These are phyloP conservation scores for Salvia miltiorrhiza DNA, from an alignment of 257 asterid species.

Conservation along the genomic window DNA sequence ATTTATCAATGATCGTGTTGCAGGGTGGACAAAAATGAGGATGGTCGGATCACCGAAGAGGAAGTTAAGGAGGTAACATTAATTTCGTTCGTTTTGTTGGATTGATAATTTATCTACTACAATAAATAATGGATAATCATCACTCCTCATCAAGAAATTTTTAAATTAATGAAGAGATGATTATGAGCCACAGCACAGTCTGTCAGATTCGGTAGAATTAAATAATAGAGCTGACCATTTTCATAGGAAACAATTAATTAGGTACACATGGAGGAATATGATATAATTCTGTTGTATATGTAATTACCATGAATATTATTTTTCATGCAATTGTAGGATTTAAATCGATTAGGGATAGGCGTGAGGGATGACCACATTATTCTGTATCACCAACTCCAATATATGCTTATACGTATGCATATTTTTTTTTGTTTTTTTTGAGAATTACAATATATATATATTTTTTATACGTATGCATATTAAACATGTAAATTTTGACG, in stretches of 20 bases:
- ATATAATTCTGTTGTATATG: neutral
- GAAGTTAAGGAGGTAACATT: constrained; percentile 86
- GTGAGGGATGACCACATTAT: constrained; percentile 23
- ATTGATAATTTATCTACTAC: constrained; percentile 4
- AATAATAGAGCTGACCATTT: constrained; percentile 23
- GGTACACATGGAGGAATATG: constrained; percentile 6
- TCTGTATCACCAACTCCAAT: constrained; percentile 36
- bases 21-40: constrained; percentile 99
- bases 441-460: no score
- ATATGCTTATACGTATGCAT: no score
- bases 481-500: neutral
- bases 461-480: neutral
- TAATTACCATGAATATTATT: neutral
- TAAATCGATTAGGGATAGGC: constrained; percentile 23
- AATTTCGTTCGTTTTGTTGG: constrained; percentile 2
- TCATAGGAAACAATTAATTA: neutral
- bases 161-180: constrained; percentile 21
- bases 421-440: no score
- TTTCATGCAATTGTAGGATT: neutral
- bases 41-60: constrained; percentile 83
- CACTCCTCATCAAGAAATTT: neutral
- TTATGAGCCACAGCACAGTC: constrained; percentile 35
- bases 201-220: constrained; percentile 39
- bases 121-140: constrained; percentile 23
- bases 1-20: constrained; percentile 8